phyloP scores from a whole-genome alignment of 2,329 filamentous ascomycete species.

The Ophiobolus disseminans region DNA sequence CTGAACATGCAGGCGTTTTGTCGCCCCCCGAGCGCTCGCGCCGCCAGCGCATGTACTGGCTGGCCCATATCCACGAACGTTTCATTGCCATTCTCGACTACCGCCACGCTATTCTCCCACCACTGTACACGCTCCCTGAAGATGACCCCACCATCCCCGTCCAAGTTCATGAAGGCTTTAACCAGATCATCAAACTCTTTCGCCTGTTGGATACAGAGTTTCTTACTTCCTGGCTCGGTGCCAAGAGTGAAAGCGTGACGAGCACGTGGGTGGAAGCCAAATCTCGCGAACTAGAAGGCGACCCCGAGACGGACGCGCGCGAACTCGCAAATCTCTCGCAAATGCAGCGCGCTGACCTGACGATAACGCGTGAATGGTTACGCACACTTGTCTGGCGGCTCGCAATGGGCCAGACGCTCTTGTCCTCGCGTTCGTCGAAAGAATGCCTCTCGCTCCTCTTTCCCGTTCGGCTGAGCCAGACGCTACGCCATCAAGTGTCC shows the following conservation, averaged over 20 bases:
- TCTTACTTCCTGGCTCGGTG: constrained; percentile 54
- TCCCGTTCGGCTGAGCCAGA: constrained; percentile 54
- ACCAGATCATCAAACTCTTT: constrained; percentile 55
- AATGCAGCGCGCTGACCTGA: constrained; percentile 59
- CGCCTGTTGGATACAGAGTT: constrained; percentile 55
- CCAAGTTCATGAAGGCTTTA: constrained; percentile 53
- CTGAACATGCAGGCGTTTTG: constrained; percentile 43
- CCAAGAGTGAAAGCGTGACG: constrained; percentile 45
- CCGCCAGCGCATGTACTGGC: constrained; percentile 62
- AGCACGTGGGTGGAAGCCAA: constrained; percentile 56
- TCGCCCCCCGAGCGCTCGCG: constrained; percentile 49
- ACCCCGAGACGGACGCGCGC: constrained; percentile 45
- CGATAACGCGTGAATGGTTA: constrained; percentile 59
- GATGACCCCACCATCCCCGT: constrained; percentile 50
- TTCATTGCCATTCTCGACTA: constrained; percentile 62
- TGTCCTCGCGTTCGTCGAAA: constrained; percentile 50
- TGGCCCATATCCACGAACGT: constrained; percentile 64
- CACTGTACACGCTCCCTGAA: constrained; percentile 49
- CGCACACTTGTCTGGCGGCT: constrained; percentile 59
- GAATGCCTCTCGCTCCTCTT: constrained; percentile 54
- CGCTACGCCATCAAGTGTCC: constrained; percentile 53
- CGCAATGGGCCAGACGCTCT: constrained; percentile 56
- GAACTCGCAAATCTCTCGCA: constrained; percentile 50
- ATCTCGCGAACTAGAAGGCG: constrained; percentile 52
- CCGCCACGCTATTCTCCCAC: constrained; percentile 52